Percentiles rank a stretch among this genome's conserved stretches.
phyloP scores from a whole-genome alignment of 192 early-diverging fungal genomes.

The Powellomyces hirtus region DNA sequence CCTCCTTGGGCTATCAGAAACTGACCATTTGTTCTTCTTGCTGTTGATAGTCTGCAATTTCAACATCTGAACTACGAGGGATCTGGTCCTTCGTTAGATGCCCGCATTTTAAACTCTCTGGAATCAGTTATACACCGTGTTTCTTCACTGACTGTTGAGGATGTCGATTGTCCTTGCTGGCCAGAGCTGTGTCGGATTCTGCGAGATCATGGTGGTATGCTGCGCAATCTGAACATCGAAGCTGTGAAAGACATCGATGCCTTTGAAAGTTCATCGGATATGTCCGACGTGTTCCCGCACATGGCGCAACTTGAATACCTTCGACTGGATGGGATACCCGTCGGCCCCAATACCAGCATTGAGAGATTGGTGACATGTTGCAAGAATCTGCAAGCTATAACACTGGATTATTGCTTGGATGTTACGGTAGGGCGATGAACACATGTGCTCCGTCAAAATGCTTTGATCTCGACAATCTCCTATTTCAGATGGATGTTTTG shows the following conservation, averaged over 20 bases:
- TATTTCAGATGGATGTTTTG: conserved; percentile 39
- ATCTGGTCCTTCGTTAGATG: conserved; percentile 24
- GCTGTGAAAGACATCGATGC: conserved; percentile 43
- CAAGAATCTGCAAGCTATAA: conserved; percentile 35
- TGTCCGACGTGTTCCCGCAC: conserved; percentile 31
- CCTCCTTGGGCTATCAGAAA: neutral
- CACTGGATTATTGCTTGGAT: conserved; percentile 52
- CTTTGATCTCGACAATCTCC: neutral
- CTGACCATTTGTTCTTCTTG: neutral
- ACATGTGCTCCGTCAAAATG: neutral
- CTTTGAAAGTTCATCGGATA: conserved; percentile 33
- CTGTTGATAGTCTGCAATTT: conserved; percentile 23
- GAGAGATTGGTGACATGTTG: conserved; percentile 25
- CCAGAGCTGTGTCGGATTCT: conserved; percentile 33
- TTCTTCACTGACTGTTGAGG: conserved; percentile 36
- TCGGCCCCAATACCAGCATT: conserved; percentile 35
- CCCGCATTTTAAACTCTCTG: conserved; percentile 30
- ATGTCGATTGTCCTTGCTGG: conserved; percentile 44
- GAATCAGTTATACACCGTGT: conserved; percentile 30
- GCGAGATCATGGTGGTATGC: conserved; percentile 16
- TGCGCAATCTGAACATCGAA: conserved; percentile 46
- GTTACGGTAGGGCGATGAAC: conserved; percentile 5
- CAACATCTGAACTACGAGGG: conserved; percentile 14
- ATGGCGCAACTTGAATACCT: conserved; percentile 37
- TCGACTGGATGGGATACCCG: conserved; percentile 46